Evolutionary conservation across 192 early-diverging fungal genomes (phyloP), one percentile per base, ranked within the genome.

Genomic region (Linnemannia exigua): DNA sequence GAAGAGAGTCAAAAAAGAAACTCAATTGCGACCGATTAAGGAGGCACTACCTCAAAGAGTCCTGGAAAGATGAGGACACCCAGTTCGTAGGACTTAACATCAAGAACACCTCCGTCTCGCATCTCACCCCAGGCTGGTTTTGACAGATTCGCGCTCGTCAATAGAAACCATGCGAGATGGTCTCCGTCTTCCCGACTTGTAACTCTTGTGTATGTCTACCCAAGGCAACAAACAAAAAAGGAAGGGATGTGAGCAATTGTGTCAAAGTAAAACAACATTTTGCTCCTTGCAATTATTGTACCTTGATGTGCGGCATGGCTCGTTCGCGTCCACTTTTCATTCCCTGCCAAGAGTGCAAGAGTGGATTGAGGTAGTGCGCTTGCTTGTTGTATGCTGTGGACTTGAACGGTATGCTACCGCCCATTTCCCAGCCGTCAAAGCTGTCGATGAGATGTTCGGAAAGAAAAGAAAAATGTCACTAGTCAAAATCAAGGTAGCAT

Each of bases 261-360:
- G 66, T 20, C 35, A 52, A 51, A 50, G 12, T 20, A 5, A 3
- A 31, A 14, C 19, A 51, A 46, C 20, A 1, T 48, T 5, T 15
- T 50, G 1, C 47, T 16, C 7, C 19, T 31, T 47, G 44, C 50
- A 0, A 0, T 9, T 8, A 7, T 5, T 50, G n/a, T 37, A 90
- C 91, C 74, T 94, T 95, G 78, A 95, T 92, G 83, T 95, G 94
- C 37, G 94, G 94, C 92, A 94, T 93, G 16, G 92, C 88, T 50
- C 81, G 66, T 25, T 92, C 84, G 41, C 94, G 80, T 5, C 91
- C 93, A 20, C 90, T 81, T 20, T 77, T 75, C 8, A 70, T 44
- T 0, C 89, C 92, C 46, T 74, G 71, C 94, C 94, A 95, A 19
- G 78, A 82, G 38, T 87, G 75, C 41, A 95, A 70, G 41, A 89